Evolutionary conservation across 345 rosid species (phyloP).

Genomic region (Geranium brycei): DNA sequence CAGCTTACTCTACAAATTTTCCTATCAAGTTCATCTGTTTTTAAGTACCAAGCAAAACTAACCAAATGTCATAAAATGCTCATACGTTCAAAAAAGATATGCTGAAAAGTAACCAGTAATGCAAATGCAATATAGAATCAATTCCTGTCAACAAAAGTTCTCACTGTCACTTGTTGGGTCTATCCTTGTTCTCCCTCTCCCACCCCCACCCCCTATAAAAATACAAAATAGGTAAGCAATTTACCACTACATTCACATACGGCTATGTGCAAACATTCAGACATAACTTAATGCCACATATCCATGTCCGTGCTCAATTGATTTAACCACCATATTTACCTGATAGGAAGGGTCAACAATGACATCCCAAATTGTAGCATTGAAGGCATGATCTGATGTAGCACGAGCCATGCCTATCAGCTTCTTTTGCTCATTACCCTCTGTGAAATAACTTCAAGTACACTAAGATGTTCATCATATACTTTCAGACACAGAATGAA

Average conservation of each 20-base stretch:
- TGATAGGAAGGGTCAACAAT: conserved; percentile 93
- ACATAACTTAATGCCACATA: background rate
- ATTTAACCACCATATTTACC: conserved; percentile 33
- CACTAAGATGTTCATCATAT: conserved; percentile 77
- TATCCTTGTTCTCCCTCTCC: too few species aligned
- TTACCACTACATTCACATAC: too few species aligned
- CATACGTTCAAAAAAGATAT: too few species aligned
- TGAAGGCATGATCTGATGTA: conserved; percentile 93
- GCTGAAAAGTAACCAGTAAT: too few species aligned
- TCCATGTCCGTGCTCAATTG: background rate
- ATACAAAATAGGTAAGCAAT: too few species aligned
- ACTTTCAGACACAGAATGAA: conserved; percentile 23
- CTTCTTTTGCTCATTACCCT: conserved; percentile 48
- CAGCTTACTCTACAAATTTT: background rate
- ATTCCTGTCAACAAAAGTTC: too few species aligned
- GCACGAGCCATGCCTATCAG: conserved; percentile 99
- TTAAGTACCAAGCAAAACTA: too few species aligned
- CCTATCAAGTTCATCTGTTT: too few species aligned
- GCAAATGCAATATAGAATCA: too few species aligned
- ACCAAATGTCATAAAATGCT: background rate
- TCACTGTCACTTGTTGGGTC: too few species aligned
- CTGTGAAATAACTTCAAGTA: conserved; percentile 94
- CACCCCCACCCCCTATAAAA: too few species aligned
- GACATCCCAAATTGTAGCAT: conserved; percentile 99
- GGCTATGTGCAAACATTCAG: background rate